These are phyloP conservation scores for Aegilops umbellulata DNA, from an alignment of 176 grass and related monocot species.

Conservation along the genomic window DNA sequence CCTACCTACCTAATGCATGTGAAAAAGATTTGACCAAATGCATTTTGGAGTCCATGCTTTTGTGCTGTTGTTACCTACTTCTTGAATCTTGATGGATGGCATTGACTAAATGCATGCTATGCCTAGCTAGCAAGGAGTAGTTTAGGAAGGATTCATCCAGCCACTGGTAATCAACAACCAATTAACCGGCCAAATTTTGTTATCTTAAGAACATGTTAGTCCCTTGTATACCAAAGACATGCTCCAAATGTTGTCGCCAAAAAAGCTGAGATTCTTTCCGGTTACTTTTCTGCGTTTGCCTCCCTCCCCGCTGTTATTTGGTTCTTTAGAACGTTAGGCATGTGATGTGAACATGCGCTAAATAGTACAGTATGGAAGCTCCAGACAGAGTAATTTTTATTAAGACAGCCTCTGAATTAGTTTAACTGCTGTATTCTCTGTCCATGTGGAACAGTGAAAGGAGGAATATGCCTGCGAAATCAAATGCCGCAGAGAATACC, in stretches of 20 bases:
- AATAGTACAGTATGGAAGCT: constrained; percentile 19
- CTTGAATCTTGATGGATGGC: not conserved
- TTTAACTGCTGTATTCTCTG: constrained; percentile 18
- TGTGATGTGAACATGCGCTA: constrained; percentile 40
- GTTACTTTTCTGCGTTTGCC: constrained; percentile 63
- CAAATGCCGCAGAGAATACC: not conserved
- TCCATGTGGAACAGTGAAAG: constrained; percentile 40
- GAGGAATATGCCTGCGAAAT: constrained; percentile 24
- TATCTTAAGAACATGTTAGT: constrained; percentile 27
- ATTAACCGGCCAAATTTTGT: not conserved
- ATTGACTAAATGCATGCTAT: constrained; percentile 26
- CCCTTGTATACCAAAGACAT: constrained; percentile 64
- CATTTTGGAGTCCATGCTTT: constrained; percentile 11
- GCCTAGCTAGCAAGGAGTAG: not conserved
- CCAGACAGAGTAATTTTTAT: constrained; percentile 19
- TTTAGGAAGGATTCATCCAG: constrained; percentile 3
- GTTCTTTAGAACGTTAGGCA: constrained; percentile 24
- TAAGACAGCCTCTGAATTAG: not conserved
- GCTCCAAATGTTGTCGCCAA: constrained; percentile 38
- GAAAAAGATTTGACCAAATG: not conserved
- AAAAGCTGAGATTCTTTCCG: constrained; percentile 41
- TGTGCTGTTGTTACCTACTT: constrained; percentile 3
- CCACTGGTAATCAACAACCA: not conserved
- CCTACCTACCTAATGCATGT: not conserved
- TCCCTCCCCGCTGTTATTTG: constrained; percentile 37